A percentile compares a stretch with the other conserved stretches of the same genome.
Evolutionary conservation across 2,329 filamentous ascomycete species (phyloP).

Genomic region (Emericellopsis atlantica): DNA sequence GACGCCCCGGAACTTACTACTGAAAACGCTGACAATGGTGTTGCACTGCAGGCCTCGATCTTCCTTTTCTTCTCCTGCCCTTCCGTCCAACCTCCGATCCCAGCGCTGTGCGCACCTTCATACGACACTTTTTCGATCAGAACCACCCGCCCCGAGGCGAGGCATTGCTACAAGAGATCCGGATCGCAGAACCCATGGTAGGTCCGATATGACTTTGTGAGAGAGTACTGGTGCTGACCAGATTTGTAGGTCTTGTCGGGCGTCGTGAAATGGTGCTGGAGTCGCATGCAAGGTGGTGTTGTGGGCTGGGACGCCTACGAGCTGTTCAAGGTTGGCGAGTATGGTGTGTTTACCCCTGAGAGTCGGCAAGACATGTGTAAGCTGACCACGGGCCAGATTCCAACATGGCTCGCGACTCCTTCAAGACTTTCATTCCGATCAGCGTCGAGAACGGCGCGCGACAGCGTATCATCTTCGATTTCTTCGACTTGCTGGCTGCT

Average conservation of each 20-base stretch:
- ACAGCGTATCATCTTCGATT: slow-evolving; percentile 84
- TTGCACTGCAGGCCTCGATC: slow-evolving; percentile 56
- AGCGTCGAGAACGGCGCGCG: slow-evolving; percentile 81
- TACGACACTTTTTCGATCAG: slow-evolving; percentile 82
- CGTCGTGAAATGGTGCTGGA: slow-evolving; percentile 98
- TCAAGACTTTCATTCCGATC: slow-evolving; percentile 90
- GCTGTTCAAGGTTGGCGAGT: slow-evolving; percentile 86
- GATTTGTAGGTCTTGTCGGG: slow-evolving; percentile 67
- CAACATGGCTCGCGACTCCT: slow-evolving; percentile 80
- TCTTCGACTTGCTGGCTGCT: slow-evolving; percentile 85
- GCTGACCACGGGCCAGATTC: slow-evolving; percentile 51
- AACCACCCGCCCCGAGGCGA: slow-evolving; percentile 54
- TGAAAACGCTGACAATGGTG: slow-evolving; percentile 6
- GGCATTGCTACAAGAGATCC: slow-evolving; percentile 68
- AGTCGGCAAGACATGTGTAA: slow-evolving; percentile 2
- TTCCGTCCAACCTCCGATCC: slow-evolving; percentile 91
- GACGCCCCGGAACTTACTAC: background rate
- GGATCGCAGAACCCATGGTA: slow-evolving; percentile 90
- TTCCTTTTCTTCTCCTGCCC: slow-evolving; percentile 84
- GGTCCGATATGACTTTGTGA: slow-evolving; percentile 11
- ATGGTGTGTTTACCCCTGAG: slow-evolving; percentile 42
- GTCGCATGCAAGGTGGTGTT: slow-evolving; percentile 76
- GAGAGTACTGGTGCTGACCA: slow-evolving; percentile 1
- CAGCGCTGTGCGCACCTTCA: slow-evolving; percentile 80
- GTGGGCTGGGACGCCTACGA: slow-evolving; percentile 97